phyloP scores from a whole-genome alignment of 2,329 filamentous ascomycete species.

The Aurifilum marmelostoma region DNA sequence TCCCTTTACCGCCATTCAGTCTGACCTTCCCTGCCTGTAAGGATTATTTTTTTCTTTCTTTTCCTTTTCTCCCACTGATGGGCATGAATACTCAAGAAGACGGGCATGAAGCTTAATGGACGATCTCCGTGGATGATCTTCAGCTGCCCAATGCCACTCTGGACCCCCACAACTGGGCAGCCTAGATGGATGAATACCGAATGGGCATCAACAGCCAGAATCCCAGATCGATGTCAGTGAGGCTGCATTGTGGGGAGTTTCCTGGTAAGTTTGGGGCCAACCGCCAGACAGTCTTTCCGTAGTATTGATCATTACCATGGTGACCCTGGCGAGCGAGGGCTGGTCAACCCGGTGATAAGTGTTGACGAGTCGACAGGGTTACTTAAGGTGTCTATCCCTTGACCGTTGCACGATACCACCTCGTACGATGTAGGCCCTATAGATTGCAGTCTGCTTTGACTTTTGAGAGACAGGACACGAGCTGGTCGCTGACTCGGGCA shows the following conservation, averaged over 20 bases:
- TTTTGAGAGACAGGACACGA: background rate
- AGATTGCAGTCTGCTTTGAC: background rate
- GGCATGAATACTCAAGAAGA: background rate
- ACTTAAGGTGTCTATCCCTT: background rate
- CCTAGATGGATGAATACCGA: background rate
- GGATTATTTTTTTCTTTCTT: background rate
- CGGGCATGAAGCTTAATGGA: background rate
- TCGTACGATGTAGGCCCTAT: conserved; percentile 1
- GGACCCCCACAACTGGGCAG: background rate
- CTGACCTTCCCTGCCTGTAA: background rate
- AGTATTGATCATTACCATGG: conserved; percentile 9
- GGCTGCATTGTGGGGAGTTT: conserved; percentile 22
- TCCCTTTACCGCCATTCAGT: conserved; percentile 7
- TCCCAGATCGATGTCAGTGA: conserved; percentile 9
- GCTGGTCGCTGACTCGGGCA: background rate
- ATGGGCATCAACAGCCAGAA: conserved; percentile 18
- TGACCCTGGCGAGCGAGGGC: conserved; percentile 11
- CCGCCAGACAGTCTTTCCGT: too few species aligned
- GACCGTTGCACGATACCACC: background rate
- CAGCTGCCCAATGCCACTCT: background rate
- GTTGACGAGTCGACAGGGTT: background rate
- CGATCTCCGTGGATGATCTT: background rate
- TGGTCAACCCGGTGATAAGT: background rate
- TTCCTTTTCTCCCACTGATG: background rate
- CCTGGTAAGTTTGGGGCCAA: too few species aligned